Percentiles rank a stretch among this genome's conserved stretches.
These are phyloP conservation scores for Aspergillus latus DNA, from an alignment of 2,329 filamentous ascomycete species.

Conservation along the genomic window DNA sequence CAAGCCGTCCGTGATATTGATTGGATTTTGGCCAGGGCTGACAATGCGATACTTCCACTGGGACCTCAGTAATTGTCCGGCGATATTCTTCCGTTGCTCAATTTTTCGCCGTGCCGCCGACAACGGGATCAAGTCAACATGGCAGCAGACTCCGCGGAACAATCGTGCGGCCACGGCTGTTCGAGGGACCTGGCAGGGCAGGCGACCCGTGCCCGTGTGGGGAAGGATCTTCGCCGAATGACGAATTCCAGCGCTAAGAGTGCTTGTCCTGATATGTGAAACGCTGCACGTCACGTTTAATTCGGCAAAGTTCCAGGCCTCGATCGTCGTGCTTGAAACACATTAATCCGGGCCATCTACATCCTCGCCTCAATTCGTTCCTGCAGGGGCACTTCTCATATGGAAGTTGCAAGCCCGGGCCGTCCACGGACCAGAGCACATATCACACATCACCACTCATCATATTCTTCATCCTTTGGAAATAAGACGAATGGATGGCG, in stretches of 20 bases:
- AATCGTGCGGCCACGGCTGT: conserved; percentile 8
- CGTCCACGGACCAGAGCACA: too few relatives aligned
- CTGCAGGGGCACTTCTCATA: background rate
- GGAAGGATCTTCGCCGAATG: conserved; percentile 8
- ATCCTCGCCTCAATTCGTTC: background rate
- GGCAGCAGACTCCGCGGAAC: background rate
- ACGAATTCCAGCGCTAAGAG: conserved; percentile 7
- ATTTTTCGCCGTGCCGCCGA: background rate
- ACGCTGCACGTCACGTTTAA: conserved; percentile 6
- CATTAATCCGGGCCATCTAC: background rate
- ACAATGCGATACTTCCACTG: background rate
- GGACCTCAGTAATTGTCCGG: background rate
- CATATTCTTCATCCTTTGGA: background rate
- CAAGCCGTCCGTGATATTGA: background rate
- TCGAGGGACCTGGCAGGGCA: background rate
- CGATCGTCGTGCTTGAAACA: background rate
- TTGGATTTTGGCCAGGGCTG: background rate
- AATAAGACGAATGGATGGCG: background rate
- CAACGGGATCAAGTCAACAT: background rate
- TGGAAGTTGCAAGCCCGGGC: background rate
- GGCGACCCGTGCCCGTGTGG: conserved; percentile 2
- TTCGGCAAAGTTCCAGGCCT: conserved; percentile 1
- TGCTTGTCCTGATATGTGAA: conserved; percentile 3
- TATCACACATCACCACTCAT: background rate
- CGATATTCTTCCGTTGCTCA: background rate